These are phyloP conservation scores for Colletotrichum nymphaeae DNA, from an alignment of 2,329 filamentous ascomycete genomes.

Conservation along the genomic window DNA sequence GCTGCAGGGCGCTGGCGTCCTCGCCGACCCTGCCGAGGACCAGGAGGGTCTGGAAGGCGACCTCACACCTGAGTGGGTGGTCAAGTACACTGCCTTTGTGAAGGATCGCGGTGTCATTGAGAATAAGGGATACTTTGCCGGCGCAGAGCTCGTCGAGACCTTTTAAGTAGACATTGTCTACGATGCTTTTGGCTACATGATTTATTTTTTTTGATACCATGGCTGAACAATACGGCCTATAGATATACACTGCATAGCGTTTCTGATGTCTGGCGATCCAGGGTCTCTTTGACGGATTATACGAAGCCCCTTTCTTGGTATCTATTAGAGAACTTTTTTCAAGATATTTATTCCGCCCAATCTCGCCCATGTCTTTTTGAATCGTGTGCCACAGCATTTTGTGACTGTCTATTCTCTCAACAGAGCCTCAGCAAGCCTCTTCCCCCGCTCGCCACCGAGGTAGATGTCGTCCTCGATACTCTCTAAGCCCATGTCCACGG, in stretches of 20 bases:
- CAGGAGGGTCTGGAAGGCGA: constrained; percentile 76
- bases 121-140: constrained; percentile 97
- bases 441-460: constrained; percentile 68
- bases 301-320: constrained; percentile 14
- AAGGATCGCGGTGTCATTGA: constrained; percentile 93
- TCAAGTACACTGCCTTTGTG: constrained; percentile 96
- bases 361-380: background rate
- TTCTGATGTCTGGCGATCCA: constrained; percentile 30
- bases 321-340: constrained; percentile 22
- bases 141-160: constrained; percentile 72
- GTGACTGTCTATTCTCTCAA: constrained; percentile 22
- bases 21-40: constrained; percentile 69
- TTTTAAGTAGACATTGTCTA: background rate
- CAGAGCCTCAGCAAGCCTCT: constrained; percentile 59
- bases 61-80: constrained; percentile 90
- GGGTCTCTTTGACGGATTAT: constrained; percentile 13
- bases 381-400: background rate
- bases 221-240: constrained; percentile 22
- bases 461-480: constrained; percentile 70
- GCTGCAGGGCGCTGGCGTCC: constrained; percentile 77
- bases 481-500: constrained; percentile 77
- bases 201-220: constrained; percentile 33
- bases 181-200: constrained; percentile 5
- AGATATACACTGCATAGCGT: constrained; percentile 34
- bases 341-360: constrained; percentile 11